These are phyloP conservation scores for Coemansia aciculifera DNA, from an alignment of 192 early-diverging fungal genomes.

Conservation along the genomic window DNA sequence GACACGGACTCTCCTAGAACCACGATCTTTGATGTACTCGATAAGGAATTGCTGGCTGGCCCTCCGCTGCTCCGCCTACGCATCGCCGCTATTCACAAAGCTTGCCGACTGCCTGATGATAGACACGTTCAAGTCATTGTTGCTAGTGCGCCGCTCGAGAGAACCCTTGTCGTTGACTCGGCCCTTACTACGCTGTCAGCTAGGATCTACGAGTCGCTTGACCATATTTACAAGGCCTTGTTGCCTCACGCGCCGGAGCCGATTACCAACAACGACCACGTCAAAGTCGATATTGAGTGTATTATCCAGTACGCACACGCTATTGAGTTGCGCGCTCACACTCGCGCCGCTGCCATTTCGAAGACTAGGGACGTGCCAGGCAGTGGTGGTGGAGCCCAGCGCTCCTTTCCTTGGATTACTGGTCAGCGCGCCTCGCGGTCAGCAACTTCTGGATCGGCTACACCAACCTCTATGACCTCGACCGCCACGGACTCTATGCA, in stretches of 20 bases:
- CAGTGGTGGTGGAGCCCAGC: background rate
- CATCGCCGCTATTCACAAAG: background rate
- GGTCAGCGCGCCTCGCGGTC: conserved; percentile 11
- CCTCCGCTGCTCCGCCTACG: conserved; percentile 31
- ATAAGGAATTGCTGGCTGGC: conserved; percentile 5
- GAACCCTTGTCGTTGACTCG: conserved; percentile 46
- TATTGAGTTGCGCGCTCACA: conserved; percentile 23
- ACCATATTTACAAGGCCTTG: conserved; percentile 26
- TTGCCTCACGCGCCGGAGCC: conserved; percentile 28
- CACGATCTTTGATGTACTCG: conserved; percentile 49
- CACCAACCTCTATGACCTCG: conserved; percentile 1
- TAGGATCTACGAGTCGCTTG: conserved; percentile 24
- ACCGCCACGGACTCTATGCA: background rate
- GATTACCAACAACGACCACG: conserved; percentile 22
- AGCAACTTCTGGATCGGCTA: background rate
- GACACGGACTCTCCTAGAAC: conserved; percentile 36
- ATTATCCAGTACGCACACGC: conserved; percentile 42
- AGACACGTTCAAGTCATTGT: conserved; percentile 28
- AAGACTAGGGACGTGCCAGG: background rate
- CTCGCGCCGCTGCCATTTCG: background rate
- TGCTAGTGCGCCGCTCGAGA: conserved; percentile 25
- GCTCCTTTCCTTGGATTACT: conserved; percentile 33
- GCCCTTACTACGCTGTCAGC: conserved; percentile 43
- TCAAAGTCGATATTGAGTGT: conserved; percentile 35
- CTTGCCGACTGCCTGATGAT: conserved; percentile 24